phyloP scores from a whole-genome alignment of 148 eudicot species.

The Rhododendron griersonianum region DNA sequence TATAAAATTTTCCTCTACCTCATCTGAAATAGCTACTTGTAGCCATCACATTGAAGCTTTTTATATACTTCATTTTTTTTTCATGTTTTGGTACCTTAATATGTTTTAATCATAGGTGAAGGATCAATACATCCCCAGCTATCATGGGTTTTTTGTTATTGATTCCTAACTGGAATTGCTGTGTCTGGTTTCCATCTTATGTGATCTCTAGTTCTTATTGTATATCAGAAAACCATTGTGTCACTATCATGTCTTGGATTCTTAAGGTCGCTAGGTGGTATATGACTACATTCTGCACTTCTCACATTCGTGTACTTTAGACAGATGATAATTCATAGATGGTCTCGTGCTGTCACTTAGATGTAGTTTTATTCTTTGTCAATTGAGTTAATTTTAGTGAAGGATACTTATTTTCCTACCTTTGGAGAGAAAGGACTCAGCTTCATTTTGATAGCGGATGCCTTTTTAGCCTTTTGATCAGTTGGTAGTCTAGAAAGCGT shows the following conservation, averaged over 20 bases:
- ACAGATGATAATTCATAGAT: background rate
- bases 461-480: background rate
- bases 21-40: background rate
- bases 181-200: background rate
- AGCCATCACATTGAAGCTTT: background rate
- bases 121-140: background rate
- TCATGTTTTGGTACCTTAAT: background rate
- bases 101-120: background rate
- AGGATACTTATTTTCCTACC: background rate
- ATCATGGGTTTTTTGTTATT: background rate
- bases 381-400: background rate
- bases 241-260: background rate
- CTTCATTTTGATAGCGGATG: background rate
- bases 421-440: background rate
- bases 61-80: background rate
- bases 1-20: background rate
- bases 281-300: background rate
- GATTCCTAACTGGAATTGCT: background rate
- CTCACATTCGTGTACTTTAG: background rate
- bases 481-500: background rate
- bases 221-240: background rate
- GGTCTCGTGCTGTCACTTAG: background rate
- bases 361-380: background rate
- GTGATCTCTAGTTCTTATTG: background rate
- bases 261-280: background rate